Percentiles rank a stretch among this genome's conserved stretches.
phyloP scores from a whole-genome alignment of 1,139 yeast species.

The Taphrina flavorubra region DNA sequence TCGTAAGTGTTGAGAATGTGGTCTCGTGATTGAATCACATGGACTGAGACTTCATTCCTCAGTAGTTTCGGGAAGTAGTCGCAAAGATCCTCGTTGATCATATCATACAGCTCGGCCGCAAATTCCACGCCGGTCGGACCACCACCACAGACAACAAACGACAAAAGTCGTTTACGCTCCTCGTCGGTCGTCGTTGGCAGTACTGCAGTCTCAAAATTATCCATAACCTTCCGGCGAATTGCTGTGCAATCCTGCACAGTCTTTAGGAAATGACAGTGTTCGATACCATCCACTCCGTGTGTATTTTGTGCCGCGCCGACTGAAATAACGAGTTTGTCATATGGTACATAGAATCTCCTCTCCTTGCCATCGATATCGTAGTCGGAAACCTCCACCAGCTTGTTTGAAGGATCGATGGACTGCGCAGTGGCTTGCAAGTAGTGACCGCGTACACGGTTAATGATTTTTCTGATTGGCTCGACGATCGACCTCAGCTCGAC shows the following conservation, averaged over 20 bases:
- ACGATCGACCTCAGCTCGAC: slow-evolving; percentile 85
- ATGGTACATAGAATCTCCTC: slow-evolving; percentile 64
- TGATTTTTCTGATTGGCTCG: slow-evolving; percentile 64
- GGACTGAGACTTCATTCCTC: slow-evolving; percentile 66
- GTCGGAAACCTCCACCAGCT: slow-evolving; percentile 63
- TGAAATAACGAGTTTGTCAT: slow-evolving; percentile 67
- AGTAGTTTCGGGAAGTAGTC: slow-evolving; percentile 60
- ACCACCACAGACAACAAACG: slow-evolving; percentile 72
- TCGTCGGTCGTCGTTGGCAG: slow-evolving; percentile 54
- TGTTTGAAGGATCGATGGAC: slow-evolving; percentile 70
- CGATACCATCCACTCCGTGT: slow-evolving; percentile 68
- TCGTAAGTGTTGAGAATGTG: slow-evolving; percentile 70
- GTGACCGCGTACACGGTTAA: slow-evolving; percentile 77
- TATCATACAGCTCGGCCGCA: slow-evolving; percentile 87
- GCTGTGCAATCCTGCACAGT: slow-evolving; percentile 67
- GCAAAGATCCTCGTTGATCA: slow-evolving; percentile 75
- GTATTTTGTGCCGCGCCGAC: slow-evolving; percentile 70
- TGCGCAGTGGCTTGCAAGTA: slow-evolving; percentile 93
- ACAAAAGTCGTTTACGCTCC: slow-evolving; percentile 63
- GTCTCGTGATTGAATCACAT: slow-evolving; percentile 67
- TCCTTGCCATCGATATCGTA: slow-evolving; percentile 62
- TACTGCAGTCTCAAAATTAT: slow-evolving; percentile 48
- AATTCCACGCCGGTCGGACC: slow-evolving; percentile 75
- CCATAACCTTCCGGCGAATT: slow-evolving; percentile 61
- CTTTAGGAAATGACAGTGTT: slow-evolving; percentile 63